Base-by-base conservation (phyloP, 208 protist species). In the Crithidia acanthocephali region DNA sequence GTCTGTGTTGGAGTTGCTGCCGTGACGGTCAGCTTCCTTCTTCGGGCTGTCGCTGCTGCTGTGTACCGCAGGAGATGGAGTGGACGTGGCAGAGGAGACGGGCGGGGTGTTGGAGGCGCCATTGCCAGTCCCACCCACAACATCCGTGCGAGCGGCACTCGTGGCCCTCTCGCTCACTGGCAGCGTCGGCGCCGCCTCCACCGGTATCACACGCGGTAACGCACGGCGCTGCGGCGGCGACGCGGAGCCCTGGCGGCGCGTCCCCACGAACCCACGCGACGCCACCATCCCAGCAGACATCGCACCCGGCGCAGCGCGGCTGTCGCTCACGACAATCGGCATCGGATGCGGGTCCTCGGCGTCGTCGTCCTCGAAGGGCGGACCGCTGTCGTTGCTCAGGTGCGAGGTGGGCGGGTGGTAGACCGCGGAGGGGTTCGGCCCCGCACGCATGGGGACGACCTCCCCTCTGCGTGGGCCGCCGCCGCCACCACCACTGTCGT, bases 311-410 rank as follows among this genome's bases (percentile, higher is more conserved):
- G 47, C 68, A 20, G 52, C 2, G 28, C 52, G 15, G 28, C 35
- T 16, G 23, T 47, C 68, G 37, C 40, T 15, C 45, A 45, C 42
- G 18, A 68, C 42, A 3, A 61, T 50, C 48, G 62, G 56, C 55
- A 64, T 76, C 40, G 62, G 30, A 7, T 69, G 51, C 44, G 33
- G 58, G n/a, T 69, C 71, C 0, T 42, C 62, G 4, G 44, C n/a
- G n/a, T n/a, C 42, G 30, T 56, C 42, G 30, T 63, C 55, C 8
- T 65, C 55, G 44, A 69, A 68, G 45, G 28, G 33, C 50, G n/a
- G 22, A 51, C n/a, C n/a, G n/a, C 61, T 68, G 53, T 48, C 48
- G 42, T 44, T 48, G 56, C 62, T 68, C 62, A 68, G 33, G 62
- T 65, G 62, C 0, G 71, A 59, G 25, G 22, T 18, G 10, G 53